Conservation (phyloP, 805 yeast genomes). For the Pichia exigua region DNA sequence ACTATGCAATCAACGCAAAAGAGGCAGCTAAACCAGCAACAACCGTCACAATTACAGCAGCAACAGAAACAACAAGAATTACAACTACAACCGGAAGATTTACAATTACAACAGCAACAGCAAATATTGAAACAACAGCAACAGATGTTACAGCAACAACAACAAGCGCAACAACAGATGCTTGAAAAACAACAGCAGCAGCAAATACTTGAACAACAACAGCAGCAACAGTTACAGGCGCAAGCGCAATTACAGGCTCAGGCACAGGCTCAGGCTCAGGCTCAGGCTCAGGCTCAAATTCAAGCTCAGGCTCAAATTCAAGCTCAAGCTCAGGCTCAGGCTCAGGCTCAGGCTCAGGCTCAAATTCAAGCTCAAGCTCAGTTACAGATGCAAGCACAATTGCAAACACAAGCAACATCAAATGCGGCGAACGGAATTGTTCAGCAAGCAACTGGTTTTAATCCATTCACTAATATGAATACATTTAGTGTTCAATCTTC, state of each 20-base stretch:
- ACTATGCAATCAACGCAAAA: slow-evolving; percentile 11
- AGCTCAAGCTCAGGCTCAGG: slow-evolving; percentile 9
- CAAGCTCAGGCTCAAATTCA: slow-evolving; percentile 9
- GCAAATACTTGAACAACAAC: slow-evolving; percentile 10
- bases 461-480: slow-evolving; percentile 11
- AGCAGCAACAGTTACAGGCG: slow-evolving; percentile 9
- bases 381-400: slow-evolving; percentile 3
- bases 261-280: slow-evolving; percentile 8
- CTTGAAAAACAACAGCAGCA: slow-evolving; percentile 11
- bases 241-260: slow-evolving; percentile 4
- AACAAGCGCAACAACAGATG: slow-evolving; percentile 11
- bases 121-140: slow-evolving; percentile 5
- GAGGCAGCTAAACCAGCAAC: slow-evolving; percentile 9
- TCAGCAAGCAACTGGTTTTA: slow-evolving; percentile 13
- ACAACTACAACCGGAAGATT: too few species aligned
- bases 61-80: slow-evolving; percentile 9
- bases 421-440: slow-evolving; percentile 1
- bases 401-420: slow-evolving; percentile 1
- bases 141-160: slow-evolving; percentile 9
- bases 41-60: slow-evolving; percentile 10
- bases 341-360: slow-evolving; percentile 4
- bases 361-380: background rate
- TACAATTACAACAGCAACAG: slow-evolving; percentile 5
- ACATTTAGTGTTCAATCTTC: slow-evolving; percentile 8
- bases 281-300: slow-evolving; percentile 10